Percentiles rank a stretch among this genome's conserved stretches.
These are phyloP conservation scores for Blastobotrys proliferans DNA, from an alignment of 1,139 yeast genomes.

Conservation along the genomic window DNA sequence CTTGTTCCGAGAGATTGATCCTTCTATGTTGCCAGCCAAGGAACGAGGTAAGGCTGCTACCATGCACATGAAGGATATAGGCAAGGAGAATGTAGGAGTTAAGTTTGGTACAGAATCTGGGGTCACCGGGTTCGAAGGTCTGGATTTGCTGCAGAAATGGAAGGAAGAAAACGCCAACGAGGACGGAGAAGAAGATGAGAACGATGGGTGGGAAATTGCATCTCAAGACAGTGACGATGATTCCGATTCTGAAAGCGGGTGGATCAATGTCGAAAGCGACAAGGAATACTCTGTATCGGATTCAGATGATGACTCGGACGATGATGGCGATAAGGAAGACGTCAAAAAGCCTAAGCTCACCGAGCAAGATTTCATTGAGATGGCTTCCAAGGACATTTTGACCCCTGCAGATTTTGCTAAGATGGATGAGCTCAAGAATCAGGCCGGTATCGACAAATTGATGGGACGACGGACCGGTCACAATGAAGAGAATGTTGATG, in stretches of 20 bases:
- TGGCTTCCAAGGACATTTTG: constrained; percentile 66
- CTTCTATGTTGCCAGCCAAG: constrained; percentile 84
- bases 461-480: constrained; percentile 46
- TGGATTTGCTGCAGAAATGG: constrained; percentile 88
- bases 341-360: constrained; percentile 26
- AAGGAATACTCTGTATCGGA: constrained; percentile 47
- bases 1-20: constrained; percentile 89
- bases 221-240: constrained; percentile 47
- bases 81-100: constrained; percentile 21
- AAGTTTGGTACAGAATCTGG: constrained; percentile 58
- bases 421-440: constrained; percentile 75
- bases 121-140: constrained; percentile 67
- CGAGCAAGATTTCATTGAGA: constrained; percentile 30
- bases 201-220: constrained; percentile 46
- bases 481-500: constrained; percentile 84
- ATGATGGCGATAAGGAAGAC: constrained; percentile 27
- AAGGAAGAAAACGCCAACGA: constrained; percentile 55
- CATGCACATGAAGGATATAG: constrained; percentile 55
- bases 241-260: constrained; percentile 47
- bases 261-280: constrained; percentile 55
- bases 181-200: constrained; percentile 45
- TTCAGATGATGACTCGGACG: constrained; percentile 27
- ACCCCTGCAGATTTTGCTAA: constrained; percentile 98
- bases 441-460: constrained; percentile 78
- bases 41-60: constrained; percentile 93